Base-by-base conservation (phyloP, 2,329 filamentous ascomycete species). In the Paracorniculantispora psalliotae region DNA sequence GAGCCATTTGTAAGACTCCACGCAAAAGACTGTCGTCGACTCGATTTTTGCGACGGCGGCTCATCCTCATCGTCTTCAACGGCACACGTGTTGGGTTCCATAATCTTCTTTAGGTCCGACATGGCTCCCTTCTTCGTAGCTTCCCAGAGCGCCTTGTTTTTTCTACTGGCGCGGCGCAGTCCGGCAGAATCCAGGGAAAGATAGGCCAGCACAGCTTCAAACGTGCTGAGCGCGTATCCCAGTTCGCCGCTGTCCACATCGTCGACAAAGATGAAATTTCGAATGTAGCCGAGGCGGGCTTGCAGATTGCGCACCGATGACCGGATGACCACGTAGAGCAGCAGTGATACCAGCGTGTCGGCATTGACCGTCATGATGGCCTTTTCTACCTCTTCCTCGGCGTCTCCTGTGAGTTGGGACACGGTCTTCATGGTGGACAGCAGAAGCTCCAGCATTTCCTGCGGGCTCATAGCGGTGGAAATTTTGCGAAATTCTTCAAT, bases 201-300 rank as follows among this genome's bases (percentile, higher is more conserved):
- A 70, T 99, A 97, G 1, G 91, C 87, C 35, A 99, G 74, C 0
- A 99, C 94, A 7, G 92, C 94, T 72, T 99, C 94, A 61, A 97
- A 91, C 0, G 94, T 99, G 72, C 93, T 97, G 53, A 99, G 74
- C 0, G 93, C 92, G 72, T 99, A 99, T 9, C 94, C 94, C 79
- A 96, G 88, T 74, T 99, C 94, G 51, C 94, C 94, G 62, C 87
- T 96, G 65, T 99, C 94, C 9, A 99, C 92, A 73, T 99, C 94
- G 66, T 97, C 94, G 53, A 96, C 92, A 73, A 96, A 99, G 65
- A 97, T 94, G 69, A 97, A 99, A 68, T 96, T 91, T 46, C 93
- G 89, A 81, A 97, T 96, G 71, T 97, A 99, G n/a, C 89, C 81
- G 49, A 99, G 77, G 21, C 93, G 84, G 3, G 94, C 92, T 67